phyloP scores from a whole-genome alignment of 345 rosid species.

The Arabidopsis thaliana region TAIR10.1 NC_003070.9:20324501-20325000 shows the following conservation, averaged over 20 bases:
- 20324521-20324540: neutral
- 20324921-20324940: slow-evolving; percentile 97
- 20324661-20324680: slow-evolving; percentile 1
- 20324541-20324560: neutral
- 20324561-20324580: slow-evolving; percentile 1
- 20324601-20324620: neutral
- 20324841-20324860: slow-evolving; percentile 14
- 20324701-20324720: neutral
- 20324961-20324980: slow-evolving; percentile 15
- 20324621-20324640: neutral
- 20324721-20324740: slow-evolving; percentile 66
- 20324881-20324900: slow-evolving; percentile 23
- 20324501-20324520: slow-evolving; percentile 1
- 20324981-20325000: neutral
- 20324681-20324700: neutral
- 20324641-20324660: slow-evolving; percentile 16
- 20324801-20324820: slow-evolving; percentile 83
- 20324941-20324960: slow-evolving; percentile 86
- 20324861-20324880: slow-evolving; percentile 19
- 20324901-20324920: slow-evolving; percentile 94
- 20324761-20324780: slow-evolving; percentile 85
- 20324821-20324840: slow-evolving; percentile 32
- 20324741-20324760: slow-evolving; percentile 84
- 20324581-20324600: neutral
- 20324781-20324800: slow-evolving; percentile 74